Evolutionary conservation across 257 asterid genomes (phyloP).

Genomic region (Salvia hispanica): DNA sequence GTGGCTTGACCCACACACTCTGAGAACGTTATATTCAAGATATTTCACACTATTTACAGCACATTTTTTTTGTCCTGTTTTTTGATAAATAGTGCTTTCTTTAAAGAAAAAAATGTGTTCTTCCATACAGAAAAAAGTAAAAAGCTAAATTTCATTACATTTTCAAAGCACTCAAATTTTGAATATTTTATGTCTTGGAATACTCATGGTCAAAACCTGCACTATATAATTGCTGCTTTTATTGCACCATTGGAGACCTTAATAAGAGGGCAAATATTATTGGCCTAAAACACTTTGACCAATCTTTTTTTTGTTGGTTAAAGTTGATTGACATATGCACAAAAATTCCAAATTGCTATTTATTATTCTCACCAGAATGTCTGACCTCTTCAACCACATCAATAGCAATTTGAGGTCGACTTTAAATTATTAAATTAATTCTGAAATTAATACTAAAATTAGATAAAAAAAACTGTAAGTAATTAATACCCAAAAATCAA

Average conservation of each 20-base stretch:
- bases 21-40: too few relatives aligned
- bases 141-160: not conserved
- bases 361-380: not conserved
- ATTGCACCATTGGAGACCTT: conserved; percentile 10
- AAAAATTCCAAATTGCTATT: conserved; percentile 5
- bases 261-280: not conserved
- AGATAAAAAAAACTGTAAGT: too few relatives aligned
- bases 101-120: not conserved
- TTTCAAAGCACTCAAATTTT: not conserved
- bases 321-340: conserved; percentile 16
- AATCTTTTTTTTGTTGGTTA: not conserved
- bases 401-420: conserved; percentile 3
- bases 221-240: not conserved
- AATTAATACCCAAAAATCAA: too few relatives aligned
- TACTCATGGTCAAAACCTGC: conserved; percentile 18
- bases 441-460: not conserved
- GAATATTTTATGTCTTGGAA: not conserved
- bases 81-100: not conserved
- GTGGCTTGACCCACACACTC: too few relatives aligned
- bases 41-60: too few relatives aligned
- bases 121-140: not conserved
- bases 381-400: conserved; percentile 18
- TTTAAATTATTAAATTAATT: not conserved
- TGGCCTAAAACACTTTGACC: conserved; percentile 34
- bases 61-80: too few relatives aligned